These are phyloP conservation scores for Dothistroma pini DNA, from an alignment of 2,329 filamentous ascomycete species.

Conservation along the genomic window DNA sequence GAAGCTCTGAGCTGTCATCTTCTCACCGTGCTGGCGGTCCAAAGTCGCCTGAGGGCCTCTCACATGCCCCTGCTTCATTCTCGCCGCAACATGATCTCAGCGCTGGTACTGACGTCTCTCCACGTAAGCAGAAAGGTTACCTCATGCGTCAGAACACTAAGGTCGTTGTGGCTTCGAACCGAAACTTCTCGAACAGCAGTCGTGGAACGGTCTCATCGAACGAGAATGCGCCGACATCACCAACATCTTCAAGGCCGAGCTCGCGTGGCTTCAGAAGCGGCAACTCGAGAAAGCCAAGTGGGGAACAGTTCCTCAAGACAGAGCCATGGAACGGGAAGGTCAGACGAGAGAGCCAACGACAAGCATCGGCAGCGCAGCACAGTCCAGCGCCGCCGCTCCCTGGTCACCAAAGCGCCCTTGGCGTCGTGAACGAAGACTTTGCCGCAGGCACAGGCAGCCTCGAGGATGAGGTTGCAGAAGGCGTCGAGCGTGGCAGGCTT, in stretches of 20 bases:
- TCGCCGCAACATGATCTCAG: slow-evolving; percentile 13
- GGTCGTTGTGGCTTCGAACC: slow-evolving; percentile 82
- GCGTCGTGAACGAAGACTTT: slow-evolving; percentile 67
- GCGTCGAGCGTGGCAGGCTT: slow-evolving; percentile 79
- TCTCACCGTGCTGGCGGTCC: slow-evolving; percentile 2
- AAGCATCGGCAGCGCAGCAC: slow-evolving; percentile 45
- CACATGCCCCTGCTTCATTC: slow-evolving; percentile 14
- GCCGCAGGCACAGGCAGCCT: slow-evolving; percentile 46
- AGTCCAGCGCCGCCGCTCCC: slow-evolving; percentile 78
- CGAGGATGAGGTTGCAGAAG: slow-evolving; percentile 61
- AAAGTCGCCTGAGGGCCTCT: slow-evolving; percentile 5
- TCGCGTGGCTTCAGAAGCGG: slow-evolving; percentile 53
- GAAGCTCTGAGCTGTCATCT: slow-evolving; percentile 4
- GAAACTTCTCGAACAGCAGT: slow-evolving; percentile 45
- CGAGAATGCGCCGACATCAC: slow-evolving; percentile 52
- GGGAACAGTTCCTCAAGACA: slow-evolving; percentile 85
- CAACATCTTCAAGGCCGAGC: slow-evolving; percentile 38
- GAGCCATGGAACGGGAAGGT: slow-evolving; percentile 91
- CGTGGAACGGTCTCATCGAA: slow-evolving; percentile 36
- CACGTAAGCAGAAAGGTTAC: slow-evolving; percentile 83
- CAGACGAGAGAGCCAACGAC: slow-evolving; percentile 62
- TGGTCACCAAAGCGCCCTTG: slow-evolving; percentile 71
- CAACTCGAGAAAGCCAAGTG: slow-evolving; percentile 72
- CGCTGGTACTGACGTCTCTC: slow-evolving; percentile 42
- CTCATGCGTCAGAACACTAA: slow-evolving; percentile 99